Evolutionary conservation across 345 rosid species (phyloP).

Genomic region (Luvunga scandens): DNA sequence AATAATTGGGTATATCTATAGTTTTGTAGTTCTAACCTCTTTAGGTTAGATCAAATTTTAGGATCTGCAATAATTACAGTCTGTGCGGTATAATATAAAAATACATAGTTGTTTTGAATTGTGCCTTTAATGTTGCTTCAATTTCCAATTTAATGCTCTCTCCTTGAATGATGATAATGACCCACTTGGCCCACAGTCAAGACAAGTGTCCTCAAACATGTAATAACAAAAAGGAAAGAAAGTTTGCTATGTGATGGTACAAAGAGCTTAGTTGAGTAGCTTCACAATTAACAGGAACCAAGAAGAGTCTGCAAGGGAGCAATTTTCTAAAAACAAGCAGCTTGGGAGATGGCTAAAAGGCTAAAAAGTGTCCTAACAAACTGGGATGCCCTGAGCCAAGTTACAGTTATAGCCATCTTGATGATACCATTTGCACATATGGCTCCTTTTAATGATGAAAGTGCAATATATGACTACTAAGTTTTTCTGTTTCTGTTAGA

Average conservation of each 20-base stretch:
- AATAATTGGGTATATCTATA: not conserved
- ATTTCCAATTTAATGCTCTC: not conserved
- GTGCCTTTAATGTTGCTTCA: no score
- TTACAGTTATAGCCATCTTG: not conserved
- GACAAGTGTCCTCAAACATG: not conserved
- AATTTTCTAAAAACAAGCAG: not conserved
- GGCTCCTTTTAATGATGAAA: not conserved
- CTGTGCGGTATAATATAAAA: no score
- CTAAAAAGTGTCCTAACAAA: not conserved
- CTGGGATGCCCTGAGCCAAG: not conserved
- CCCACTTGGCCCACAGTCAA: not conserved
- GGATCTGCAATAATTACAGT: not conserved
- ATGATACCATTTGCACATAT: not conserved
- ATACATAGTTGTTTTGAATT: no score
- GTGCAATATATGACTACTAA: no score
- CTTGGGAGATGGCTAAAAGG: not conserved
- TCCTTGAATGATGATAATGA: not conserved
- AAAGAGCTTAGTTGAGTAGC: not conserved
- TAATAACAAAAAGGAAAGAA: not conserved
- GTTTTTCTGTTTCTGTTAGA: no score
- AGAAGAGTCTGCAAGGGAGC: not conserved
- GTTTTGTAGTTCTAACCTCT: not conserved
- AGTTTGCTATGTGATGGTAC: not conserved
- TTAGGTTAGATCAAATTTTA: not conserved
- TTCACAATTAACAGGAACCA: not conserved